Evolutionary conservation across 352 stramenopile genomes (phyloP).

Genomic region (Phytophthora macrochlamydospora): DNA sequence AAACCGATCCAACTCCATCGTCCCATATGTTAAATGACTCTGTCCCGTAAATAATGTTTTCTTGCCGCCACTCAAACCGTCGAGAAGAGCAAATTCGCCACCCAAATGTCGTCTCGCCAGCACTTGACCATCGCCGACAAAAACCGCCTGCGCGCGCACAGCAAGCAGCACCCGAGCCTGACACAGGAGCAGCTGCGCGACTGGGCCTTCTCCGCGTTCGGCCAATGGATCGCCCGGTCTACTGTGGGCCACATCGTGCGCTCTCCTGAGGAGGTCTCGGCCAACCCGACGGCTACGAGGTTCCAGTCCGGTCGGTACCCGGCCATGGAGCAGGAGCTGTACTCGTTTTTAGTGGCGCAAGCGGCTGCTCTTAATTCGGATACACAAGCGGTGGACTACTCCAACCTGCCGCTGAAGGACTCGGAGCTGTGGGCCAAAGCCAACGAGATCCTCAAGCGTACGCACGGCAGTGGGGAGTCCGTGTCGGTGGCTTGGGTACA

Average conservation of each 20-base stretch:
- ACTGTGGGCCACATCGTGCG: constrained; percentile 43
- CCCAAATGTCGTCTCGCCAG: constrained; percentile 32
- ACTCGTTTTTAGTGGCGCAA: constrained; percentile 15
- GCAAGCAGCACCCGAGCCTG: constrained; percentile 30
- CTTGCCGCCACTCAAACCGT: background rate
- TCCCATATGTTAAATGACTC: constrained; percentile 1
- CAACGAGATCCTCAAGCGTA: constrained; percentile 41
- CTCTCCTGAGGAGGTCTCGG: constrained; percentile 30
- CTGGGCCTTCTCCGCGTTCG: constrained; percentile 33
- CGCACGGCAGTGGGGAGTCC: constrained; percentile 22
- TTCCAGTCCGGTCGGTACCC: constrained; percentile 42
- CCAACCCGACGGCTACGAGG: constrained; percentile 35
- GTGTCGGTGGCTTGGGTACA: constrained; percentile 40
- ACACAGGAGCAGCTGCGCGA: constrained; percentile 49
- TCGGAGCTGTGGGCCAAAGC: constrained; percentile 34
- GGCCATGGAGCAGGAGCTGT: constrained; percentile 39
- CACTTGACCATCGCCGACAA: constrained; percentile 49
- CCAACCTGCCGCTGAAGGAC: constrained; percentile 20
- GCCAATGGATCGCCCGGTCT: constrained; percentile 44
- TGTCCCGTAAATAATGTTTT: background rate
- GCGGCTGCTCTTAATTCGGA: background rate
- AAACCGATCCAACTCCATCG: constrained; percentile 2
- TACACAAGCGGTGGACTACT: background rate
- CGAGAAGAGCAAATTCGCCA: background rate
- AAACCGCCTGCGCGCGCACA: constrained; percentile 36